phyloP scores from a whole-genome alignment of 192 early-diverging fungal genomes.

The Entomortierella parvispora region DNA sequence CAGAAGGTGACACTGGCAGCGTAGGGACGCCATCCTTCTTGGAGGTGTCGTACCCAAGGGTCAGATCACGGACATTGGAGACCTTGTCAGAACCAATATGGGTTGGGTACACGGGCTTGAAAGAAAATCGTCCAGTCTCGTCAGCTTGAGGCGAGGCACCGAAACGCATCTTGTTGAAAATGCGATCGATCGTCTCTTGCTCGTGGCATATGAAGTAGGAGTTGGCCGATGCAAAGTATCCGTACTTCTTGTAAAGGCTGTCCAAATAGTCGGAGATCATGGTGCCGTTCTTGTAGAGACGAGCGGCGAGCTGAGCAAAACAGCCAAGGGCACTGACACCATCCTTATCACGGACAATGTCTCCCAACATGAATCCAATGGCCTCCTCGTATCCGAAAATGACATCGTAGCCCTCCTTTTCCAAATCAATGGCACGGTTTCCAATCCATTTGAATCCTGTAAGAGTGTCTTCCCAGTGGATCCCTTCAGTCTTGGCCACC shows the following conservation, averaged over 20 bases:
- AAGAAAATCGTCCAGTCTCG: slow-evolving; percentile 35
- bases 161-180: slow-evolving; percentile 88
- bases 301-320: slow-evolving; percentile 80
- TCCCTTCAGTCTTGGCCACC: slow-evolving; percentile 79
- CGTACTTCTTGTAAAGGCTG: slow-evolving; percentile 78
- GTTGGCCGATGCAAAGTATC: slow-evolving; percentile 88
- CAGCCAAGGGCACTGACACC: slow-evolving; percentile 85
- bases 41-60: slow-evolving; percentile 84
- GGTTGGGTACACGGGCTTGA: slow-evolving; percentile 75
- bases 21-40: slow-evolving; percentile 69
- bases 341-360: slow-evolving; percentile 91
- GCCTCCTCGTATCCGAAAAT: slow-evolving; percentile 95
- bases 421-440: slow-evolving; percentile 79
- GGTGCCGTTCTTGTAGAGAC: slow-evolving; percentile 70
- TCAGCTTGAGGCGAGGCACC: slow-evolving; percentile 56
- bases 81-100: slow-evolving; percentile 76
- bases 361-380: slow-evolving; percentile 87
- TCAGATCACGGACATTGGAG: slow-evolving; percentile 85
- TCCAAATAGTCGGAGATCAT: slow-evolving; percentile 78
- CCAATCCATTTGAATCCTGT: slow-evolving; percentile 98
- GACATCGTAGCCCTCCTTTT: slow-evolving; percentile 70
- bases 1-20: slow-evolving; percentile 77
- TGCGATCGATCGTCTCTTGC: slow-evolving; percentile 68
- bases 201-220: slow-evolving; percentile 90
- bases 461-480: slow-evolving; percentile 89